These are phyloP conservation scores for Eutrema japonicum DNA, from an alignment of 345 rosid genomes.

Conservation along the genomic window DNA sequence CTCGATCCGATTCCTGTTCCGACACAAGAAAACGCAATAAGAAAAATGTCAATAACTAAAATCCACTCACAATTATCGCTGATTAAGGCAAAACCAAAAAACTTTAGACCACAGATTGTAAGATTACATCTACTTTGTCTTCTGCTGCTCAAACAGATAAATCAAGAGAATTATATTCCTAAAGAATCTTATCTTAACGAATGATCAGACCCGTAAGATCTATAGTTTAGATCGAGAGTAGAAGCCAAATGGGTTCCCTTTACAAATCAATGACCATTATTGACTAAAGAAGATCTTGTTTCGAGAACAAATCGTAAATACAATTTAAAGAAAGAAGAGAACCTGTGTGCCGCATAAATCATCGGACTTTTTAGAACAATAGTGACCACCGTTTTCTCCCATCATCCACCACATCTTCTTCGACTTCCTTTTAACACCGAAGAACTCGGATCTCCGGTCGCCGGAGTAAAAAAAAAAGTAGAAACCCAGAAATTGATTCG, in stretches of 20 bases:
- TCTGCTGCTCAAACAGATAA: not conserved
- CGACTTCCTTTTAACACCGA: not conserved
- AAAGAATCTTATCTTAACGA: not conserved
- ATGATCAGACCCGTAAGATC: slow-evolving; percentile 30
- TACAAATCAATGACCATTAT: slow-evolving; percentile 19
- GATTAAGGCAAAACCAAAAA: not conserved
- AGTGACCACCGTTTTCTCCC: slow-evolving; percentile 90
- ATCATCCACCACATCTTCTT: slow-evolving; percentile 97
- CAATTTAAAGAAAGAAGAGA: slow-evolving; percentile 42
- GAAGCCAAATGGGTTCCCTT: not conserved
- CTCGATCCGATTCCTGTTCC: slow-evolving; percentile 75
- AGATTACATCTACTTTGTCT: not conserved
- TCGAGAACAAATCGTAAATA: slow-evolving; percentile 1
- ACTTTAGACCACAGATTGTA: not conserved
- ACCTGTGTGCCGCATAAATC: slow-evolving; percentile 89
- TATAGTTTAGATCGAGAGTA: slow-evolving; percentile 16
- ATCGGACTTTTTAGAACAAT: slow-evolving; percentile 91
- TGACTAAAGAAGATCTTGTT: slow-evolving; percentile 34
- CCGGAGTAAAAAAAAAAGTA: not conserved
- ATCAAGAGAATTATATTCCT: slow-evolving; percentile 10
- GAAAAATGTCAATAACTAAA: slow-evolving; percentile 11
- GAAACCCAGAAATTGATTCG: not conserved
- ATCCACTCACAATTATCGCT: slow-evolving; percentile 1
- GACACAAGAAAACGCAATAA: not conserved
- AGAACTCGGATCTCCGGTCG: slow-evolving; percentile 33